Conservation (phyloP, 768 basidiomycete species). For the Calocybe cyanea region DNA sequence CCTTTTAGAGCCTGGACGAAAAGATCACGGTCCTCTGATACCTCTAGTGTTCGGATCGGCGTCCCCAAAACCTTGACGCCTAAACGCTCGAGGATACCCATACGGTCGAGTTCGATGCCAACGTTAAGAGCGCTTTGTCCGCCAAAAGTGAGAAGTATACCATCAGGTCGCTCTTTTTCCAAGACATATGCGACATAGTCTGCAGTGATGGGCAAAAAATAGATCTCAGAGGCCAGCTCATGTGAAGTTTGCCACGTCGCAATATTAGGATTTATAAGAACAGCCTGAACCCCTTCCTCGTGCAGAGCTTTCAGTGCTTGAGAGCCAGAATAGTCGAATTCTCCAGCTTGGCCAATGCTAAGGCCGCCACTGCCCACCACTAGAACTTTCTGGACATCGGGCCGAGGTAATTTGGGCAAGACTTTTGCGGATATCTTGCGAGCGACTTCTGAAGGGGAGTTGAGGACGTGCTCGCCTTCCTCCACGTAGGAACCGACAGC, state of each 20-base stretch:
- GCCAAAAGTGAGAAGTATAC: conserved; percentile 95
- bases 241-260: conserved; percentile 99
- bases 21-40: conserved; percentile 95
- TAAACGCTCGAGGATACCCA: conserved; percentile 92
- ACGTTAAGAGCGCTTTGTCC: conserved; percentile 98
- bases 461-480: conserved; percentile 75
- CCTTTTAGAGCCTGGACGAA: conserved; percentile 97
- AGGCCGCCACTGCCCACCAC: conserved; percentile 97
- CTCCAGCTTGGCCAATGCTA: conserved; percentile 96
- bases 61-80: conserved; percentile 94
- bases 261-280: conserved; percentile 98
- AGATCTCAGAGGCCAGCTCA: conserved; percentile 93
- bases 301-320: conserved; percentile 97
- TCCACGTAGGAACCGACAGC: conserved; percentile 70
- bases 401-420: conserved; percentile 85
- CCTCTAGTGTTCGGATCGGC: conserved; percentile 89
- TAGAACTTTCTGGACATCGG: conserved; percentile 91
- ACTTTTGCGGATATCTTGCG: conserved; percentile 92
- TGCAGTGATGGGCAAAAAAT: conserved; percentile 93
- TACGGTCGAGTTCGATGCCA: conserved; percentile 92
- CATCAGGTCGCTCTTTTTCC: conserved; percentile 97
- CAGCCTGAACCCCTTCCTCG: conserved; percentile 91
- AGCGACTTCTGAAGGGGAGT: conserved; percentile 92
- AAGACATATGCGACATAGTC: conserved; percentile 99
- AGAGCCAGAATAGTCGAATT: conserved; percentile 99